Evolutionary conservation across 2,329 filamentous ascomycete genomes (phyloP).

Genomic region (Chrysosphaeria jannelii): DNA sequence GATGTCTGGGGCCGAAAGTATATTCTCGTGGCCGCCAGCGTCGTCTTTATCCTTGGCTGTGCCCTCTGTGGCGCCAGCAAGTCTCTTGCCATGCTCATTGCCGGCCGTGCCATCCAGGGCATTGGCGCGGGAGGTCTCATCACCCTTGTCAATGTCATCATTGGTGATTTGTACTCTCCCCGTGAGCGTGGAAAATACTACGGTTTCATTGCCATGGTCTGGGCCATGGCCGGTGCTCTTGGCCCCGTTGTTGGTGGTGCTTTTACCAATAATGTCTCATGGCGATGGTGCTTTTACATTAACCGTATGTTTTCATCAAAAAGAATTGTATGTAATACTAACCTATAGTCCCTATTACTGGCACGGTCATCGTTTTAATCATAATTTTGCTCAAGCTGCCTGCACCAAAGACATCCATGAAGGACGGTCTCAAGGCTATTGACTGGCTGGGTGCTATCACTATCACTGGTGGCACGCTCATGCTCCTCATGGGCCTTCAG

Average conservation of each 20-base stretch:
- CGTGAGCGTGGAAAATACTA: slow-evolving; percentile 6
- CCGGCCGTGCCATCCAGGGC: slow-evolving; percentile 23
- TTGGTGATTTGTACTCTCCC: slow-evolving; percentile 14
- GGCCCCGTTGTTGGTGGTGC: slow-evolving; percentile 5
- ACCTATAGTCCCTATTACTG: slow-evolving; percentile 7
- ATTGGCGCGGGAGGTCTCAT: slow-evolving; percentile 24
- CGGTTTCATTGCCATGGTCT: slow-evolving; percentile 5
- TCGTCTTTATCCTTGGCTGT: slow-evolving; percentile 22
- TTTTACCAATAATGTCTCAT: slow-evolving; percentile 9
- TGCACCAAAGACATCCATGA: slow-evolving; percentile 30
- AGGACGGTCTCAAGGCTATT: slow-evolving; percentile 29
- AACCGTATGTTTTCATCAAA: slow-evolving; percentile 13
- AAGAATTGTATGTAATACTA: too few species aligned
- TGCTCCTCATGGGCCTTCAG: slow-evolving; percentile 40
- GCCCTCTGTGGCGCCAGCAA: slow-evolving; percentile 19
- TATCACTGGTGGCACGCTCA: slow-evolving; percentile 32
- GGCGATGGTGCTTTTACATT: slow-evolving; percentile 42
- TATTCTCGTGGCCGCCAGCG: slow-evolving; percentile 17
- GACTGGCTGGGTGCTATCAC: slow-evolving; percentile 18
- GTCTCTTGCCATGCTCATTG: slow-evolving; percentile 21
- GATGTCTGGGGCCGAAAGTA: slow-evolving; percentile 29
- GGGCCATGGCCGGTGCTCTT: slow-evolving; percentile 4
- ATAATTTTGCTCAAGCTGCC: slow-evolving; percentile 35
- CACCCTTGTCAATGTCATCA: slow-evolving; percentile 27
- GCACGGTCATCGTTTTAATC: slow-evolving; percentile 15